Percentiles rank a stretch among this genome's conserved stretches.
These are phyloP conservation scores for Verticillium klebahnii DNA, from an alignment of 2,329 filamentous ascomycete genomes.

Conservation along the genomic window DNA sequence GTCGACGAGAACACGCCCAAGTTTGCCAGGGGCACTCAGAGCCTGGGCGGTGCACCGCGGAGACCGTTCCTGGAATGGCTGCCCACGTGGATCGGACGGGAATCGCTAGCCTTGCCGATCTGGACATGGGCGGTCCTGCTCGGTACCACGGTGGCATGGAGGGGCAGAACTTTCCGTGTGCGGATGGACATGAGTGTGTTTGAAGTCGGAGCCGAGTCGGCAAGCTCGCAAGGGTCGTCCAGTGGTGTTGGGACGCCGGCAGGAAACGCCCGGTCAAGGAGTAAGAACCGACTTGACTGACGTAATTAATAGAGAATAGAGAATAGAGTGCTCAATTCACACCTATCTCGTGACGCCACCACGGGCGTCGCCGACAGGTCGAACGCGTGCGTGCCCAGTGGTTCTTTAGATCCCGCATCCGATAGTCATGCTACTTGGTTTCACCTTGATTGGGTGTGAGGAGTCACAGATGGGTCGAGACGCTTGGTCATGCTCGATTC, in stretches of 20 bases:
- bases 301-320: neutral
- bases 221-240: neutral
- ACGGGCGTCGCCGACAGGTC: no score
- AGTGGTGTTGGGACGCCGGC: neutral
- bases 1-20: constrained; percentile 67
- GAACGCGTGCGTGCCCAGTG: no score
- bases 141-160: constrained; percentile 84
- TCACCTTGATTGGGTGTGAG: no score
- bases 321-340: no score
- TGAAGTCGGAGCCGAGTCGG: constrained; percentile 24
- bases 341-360: no score
- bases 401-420: no score
- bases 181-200: constrained; percentile 77
- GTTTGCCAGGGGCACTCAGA: constrained; percentile 56
- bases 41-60: constrained; percentile 32
- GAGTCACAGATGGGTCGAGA: neutral
- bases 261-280: neutral
- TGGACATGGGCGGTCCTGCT: constrained; percentile 88
- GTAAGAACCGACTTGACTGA: neutral
- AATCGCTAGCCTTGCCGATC: constrained; percentile 77
- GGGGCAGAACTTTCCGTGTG: constrained; percentile 77
- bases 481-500: neutral
- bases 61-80: constrained; percentile 69
- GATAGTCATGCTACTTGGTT: no score
- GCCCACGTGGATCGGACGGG: constrained; percentile 77